phyloP scores from a whole-genome alignment of 345 rosid species.

The Corchorus olitorius region DNA sequence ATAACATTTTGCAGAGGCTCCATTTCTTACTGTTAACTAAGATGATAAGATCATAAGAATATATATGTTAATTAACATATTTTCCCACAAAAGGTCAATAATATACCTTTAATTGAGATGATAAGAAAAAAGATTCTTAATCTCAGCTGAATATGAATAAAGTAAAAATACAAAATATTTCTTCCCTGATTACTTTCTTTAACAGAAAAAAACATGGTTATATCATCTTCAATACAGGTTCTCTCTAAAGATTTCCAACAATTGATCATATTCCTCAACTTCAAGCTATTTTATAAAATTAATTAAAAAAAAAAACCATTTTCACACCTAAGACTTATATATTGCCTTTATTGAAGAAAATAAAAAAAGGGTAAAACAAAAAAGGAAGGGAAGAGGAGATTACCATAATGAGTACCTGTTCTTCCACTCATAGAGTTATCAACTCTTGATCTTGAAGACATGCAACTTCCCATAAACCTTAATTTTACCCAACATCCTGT shows the following conservation, averaged over 20 bases:
- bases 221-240: not conserved
- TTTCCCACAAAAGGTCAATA: not conserved
- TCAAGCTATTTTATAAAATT: not conserved
- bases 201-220: conserved; percentile 10
- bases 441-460: conserved; percentile 83
- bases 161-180: not conserved
- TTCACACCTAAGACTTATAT: not conserved
- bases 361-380: not conserved
- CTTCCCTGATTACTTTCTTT: not conserved
- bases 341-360: not conserved
- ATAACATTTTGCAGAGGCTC: not conserved
- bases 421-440: conserved; percentile 69
- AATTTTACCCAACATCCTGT: conserved; percentile 69
- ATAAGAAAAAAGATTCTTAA: not conserved
- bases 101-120: not conserved
- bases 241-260: not conserved
- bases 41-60: too few relatives aligned
- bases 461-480: conserved; percentile 54
- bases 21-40: not conserved
- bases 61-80: not conserved
- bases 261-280: not conserved
- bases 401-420: conserved; percentile 46
- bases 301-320: not conserved
- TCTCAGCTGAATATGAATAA: not conserved
- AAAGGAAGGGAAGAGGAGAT: conserved; percentile 8